Evolutionary conservation across 2,329 filamentous ascomycete species (phyloP).

Genomic region (Verticillium klebahnii): DNA sequence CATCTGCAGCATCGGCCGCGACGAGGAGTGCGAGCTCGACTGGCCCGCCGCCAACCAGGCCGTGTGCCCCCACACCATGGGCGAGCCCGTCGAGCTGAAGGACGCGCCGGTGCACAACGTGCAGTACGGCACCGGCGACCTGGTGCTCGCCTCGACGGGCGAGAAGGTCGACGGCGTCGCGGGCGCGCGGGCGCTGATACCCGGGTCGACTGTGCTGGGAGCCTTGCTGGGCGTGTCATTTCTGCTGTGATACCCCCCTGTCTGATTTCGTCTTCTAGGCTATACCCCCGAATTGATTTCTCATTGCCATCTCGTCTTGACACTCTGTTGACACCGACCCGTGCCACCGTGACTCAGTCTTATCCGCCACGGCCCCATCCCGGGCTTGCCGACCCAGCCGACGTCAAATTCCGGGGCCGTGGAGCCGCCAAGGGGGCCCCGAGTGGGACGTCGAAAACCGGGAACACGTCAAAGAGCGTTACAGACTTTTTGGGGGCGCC

Average conservation of each 20-base stretch:
- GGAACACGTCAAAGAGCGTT: not conserved
- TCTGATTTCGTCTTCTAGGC: not conserved
- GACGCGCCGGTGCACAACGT: slow-evolving; percentile 41
- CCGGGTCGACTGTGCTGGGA: not conserved
- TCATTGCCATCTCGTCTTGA: not conserved
- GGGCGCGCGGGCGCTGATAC: not conserved
- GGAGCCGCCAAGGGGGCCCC: not conserved
- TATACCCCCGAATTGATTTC: not conserved
- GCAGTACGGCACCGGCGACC: slow-evolving; percentile 37
- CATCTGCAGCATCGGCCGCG: slow-evolving; percentile 38
- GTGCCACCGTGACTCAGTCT: not conserved
- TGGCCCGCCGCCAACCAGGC: slow-evolving; percentile 40
- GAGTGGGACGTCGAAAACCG: not conserved
- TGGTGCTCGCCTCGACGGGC: slow-evolving; percentile 26
- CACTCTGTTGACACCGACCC: not conserved
- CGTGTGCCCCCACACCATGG: slow-evolving; percentile 36
- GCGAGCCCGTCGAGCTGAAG: slow-evolving; percentile 27
- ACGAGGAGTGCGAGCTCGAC: slow-evolving; percentile 41
- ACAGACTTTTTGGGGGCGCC: not conserved
- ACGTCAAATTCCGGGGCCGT: not conserved
- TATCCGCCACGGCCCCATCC: not conserved
- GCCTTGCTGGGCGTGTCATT: not conserved
- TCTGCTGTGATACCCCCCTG: not conserved
- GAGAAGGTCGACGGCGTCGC: not conserved
- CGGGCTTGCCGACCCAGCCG: not conserved